These are phyloP conservation scores for Colletotrichum shisoi DNA, from an alignment of 2,329 filamentous ascomycete genomes.

Conservation along the genomic window DNA sequence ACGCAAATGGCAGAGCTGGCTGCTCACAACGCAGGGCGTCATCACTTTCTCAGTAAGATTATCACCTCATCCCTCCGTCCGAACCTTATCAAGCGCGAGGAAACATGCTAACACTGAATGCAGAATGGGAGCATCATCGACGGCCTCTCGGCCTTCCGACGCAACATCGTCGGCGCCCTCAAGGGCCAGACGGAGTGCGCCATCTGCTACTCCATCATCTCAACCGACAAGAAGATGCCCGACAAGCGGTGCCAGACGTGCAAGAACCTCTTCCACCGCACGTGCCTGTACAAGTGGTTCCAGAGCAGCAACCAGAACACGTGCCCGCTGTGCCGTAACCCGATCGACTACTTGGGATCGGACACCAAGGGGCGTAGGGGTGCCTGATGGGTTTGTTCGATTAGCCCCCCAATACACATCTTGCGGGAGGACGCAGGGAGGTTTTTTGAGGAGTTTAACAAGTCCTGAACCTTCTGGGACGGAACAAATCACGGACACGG, in stretches of 20 bases:
- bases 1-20: slow-evolving; percentile 91
- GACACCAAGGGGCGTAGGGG: slow-evolving; percentile 46
- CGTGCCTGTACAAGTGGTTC: slow-evolving; percentile 97
- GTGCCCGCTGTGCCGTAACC: slow-evolving; percentile 91
- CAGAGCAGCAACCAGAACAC: slow-evolving; percentile 89
- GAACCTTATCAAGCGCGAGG: neutral
- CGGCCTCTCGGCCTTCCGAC: slow-evolving; percentile 82
- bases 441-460: neutral
- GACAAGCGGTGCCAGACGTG: slow-evolving; percentile 92
- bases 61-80: neutral
- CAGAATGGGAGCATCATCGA: slow-evolving; percentile 86
- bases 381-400: slow-evolving; percentile 1
- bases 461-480: neutral
- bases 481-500: neutral
- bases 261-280: slow-evolving; percentile 90
- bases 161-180: slow-evolving; percentile 85
- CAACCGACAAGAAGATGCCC: slow-evolving; percentile 84
- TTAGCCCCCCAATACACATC: neutral
- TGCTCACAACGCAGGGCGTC: slow-evolving; percentile 85
- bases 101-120: slow-evolving; percentile 14
- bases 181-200: slow-evolving; percentile 95
- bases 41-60: slow-evolving; percentile 80
- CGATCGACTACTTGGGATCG: slow-evolving; percentile 69
- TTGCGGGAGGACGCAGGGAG: neutral
- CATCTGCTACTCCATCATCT: slow-evolving; percentile 96